Evolutionary conservation across 768 basidiomycete species (phyloP), one percentile per base, ranked within the genome.

Genomic region (Mycena albidolilacea): DNA sequence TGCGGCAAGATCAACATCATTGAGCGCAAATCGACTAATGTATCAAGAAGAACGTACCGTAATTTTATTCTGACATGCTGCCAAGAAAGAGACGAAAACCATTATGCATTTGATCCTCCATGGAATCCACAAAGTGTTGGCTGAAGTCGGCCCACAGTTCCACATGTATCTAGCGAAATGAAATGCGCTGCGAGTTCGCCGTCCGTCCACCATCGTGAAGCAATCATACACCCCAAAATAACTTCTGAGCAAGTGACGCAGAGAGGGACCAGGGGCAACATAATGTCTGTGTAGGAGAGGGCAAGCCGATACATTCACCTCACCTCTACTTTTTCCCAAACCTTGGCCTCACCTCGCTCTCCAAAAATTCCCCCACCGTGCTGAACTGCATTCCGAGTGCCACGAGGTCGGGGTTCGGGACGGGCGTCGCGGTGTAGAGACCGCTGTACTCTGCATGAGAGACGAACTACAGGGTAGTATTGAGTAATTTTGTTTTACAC

Each of bases 371-470:
- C 44, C 58, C 69, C 35, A 70, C 21, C 0, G 69, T 64, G 39
- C 69, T 44, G 44, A 70, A 64, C 17, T 58, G 37, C 23, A 64
- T 46, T 4, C 69, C 69, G 8, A 70, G 63, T 14, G 69, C 55
- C 9, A 64, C 62, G 37, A 70, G 62, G 43, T 64, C 69, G 43
- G 69, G 69, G 55, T 70, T 70, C 12, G 69, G 62, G 0, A 64
- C 44, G 15, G 69, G 54, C 1, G 69, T 70, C 30, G 15, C 54
- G 8, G 50, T 57, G 35, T 64, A 70, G 3, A 63, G 41, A 0
- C 69, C 69, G 23, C 44, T 39, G 61, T 46, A 70, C 8, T 70
- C 52, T 5, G 35, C 69, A 21, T 55, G 69, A 1, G 54, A 52
- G 8, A 30, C 12, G 30, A 19, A 70, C 69, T 70, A n/a, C n/a